Evolutionary conservation across 176 grass and related monocot genomes (phyloP), one percentile per base, ranked within the genome.

Genomic region (Leersia perrieri): DNA sequence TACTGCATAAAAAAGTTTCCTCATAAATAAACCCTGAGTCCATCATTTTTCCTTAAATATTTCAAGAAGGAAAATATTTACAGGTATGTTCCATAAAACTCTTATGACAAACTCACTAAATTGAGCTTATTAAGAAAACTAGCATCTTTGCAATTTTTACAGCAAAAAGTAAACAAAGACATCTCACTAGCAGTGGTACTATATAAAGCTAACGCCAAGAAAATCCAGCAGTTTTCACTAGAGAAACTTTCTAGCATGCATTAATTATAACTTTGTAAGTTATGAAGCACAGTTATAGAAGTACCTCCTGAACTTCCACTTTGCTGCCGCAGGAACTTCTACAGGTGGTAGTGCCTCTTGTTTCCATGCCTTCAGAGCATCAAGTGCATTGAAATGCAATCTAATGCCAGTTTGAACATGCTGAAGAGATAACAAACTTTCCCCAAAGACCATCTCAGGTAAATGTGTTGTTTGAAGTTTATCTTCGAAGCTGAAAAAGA

Each of bases 241-340:
- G 14, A 85, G 76, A 79, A 29, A 27, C 11, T 66, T 29, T 18
- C 33, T 82, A 32, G 66, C 7, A 72, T 45, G 34, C 11, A 42
- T 36, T 20, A 1, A 58, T 11, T 4, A 25, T 20, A 22, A 53
- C 49, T 53, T 8, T 53, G 1, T 2, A 38, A 63, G 49, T 65
- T 29, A 75, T 36, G 68, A 61, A 62, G 1, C 16, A 26, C 2
- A 75, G 77, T 38, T 65, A 41, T 60, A 60, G 27, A 80, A 64
- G 12, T 45, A 98, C 96, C 90, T 82, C 88, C 92, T 95, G 66
- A 98, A 98, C 72, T 98, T 98, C 96, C 96, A 98, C 82, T 93
- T 88, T 51, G 92, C 92, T 72, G 92, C 92, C 40, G 96, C 96
- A 84, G 96, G 92, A 72, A 98, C 92, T 87, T 98, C 90, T 76